Conservation (phyloP, 2,329 filamentous ascomycete genomes). For the Ceratocystis harringtonii region DNA sequence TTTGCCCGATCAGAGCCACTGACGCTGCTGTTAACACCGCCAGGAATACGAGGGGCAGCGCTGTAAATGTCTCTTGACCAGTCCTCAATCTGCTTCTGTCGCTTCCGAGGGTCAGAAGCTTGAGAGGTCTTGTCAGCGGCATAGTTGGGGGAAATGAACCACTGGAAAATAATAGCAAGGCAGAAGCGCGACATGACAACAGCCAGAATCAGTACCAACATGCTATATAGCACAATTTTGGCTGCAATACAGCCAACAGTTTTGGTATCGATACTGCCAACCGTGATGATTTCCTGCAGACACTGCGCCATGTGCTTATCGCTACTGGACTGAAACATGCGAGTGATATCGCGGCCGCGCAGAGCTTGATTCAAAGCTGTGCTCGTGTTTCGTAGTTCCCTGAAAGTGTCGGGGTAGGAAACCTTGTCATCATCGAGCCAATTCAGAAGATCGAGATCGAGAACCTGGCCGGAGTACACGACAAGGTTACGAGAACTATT, state of each 20-base stretch:
- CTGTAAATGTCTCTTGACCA: slow-evolving; percentile 98
- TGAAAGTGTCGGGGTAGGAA: slow-evolving; percentile 58
- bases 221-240: slow-evolving; percentile 90
- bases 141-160: slow-evolving; percentile 83
- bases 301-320: slow-evolving; percentile 79
- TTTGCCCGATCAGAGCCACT: slow-evolving; percentile 51
- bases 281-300: slow-evolving; percentile 85
- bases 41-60: slow-evolving; percentile 66
- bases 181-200: slow-evolving; percentile 76
- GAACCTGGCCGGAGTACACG: slow-evolving; percentile 84
- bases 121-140: slow-evolving; percentile 76
- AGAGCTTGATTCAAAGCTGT: slow-evolving; percentile 46
- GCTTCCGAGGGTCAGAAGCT: slow-evolving; percentile 63
- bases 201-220: slow-evolving; percentile 76
- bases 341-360: slow-evolving; percentile 76
- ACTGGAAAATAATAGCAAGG: slow-evolving; percentile 85
- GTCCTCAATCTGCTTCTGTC: slow-evolving; percentile 88
- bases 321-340: slow-evolving; percentile 60
- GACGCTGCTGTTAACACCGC: slow-evolving; percentile 53
- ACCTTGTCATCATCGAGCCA: slow-evolving; percentile 86
- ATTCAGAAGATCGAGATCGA: slow-evolving; percentile 73
- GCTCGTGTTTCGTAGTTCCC: slow-evolving; percentile 56
- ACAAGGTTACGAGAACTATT: slow-evolving; percentile 81
- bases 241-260: slow-evolving; percentile 95
- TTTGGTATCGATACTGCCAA: slow-evolving; percentile 88